These are phyloP conservation scores for Dalechampia spathulata DNA, from an alignment of 441 rosid species.

Conservation along the genomic window DNA sequence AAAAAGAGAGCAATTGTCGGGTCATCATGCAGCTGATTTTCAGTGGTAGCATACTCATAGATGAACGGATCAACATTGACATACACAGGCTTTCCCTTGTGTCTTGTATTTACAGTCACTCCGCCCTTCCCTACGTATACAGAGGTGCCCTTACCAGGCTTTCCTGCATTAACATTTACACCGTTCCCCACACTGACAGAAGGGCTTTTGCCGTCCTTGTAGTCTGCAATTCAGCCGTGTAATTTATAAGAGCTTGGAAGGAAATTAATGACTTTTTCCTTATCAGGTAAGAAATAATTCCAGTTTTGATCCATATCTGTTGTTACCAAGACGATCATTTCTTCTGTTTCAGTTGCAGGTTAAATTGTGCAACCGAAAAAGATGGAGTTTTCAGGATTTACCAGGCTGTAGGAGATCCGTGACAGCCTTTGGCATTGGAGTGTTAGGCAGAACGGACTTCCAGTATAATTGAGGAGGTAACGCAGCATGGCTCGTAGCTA, in stretches of 20 bases:
- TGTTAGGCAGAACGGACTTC: constrained; percentile 62
- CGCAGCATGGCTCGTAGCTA: constrained; percentile 46
- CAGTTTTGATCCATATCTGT: not conserved
- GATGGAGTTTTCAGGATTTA: constrained; percentile 6
- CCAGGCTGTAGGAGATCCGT: constrained; percentile 48
- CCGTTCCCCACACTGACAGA: constrained; percentile 34
- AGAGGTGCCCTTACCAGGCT: not conserved
- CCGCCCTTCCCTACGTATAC: too few species aligned
- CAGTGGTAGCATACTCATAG: too few species aligned
- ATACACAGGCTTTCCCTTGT: too few species aligned
- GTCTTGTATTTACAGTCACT: too few species aligned
- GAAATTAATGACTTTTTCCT: too few species aligned
- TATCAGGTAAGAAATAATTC: not conserved
- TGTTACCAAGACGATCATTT: not conserved
- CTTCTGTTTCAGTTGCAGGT: not conserved
- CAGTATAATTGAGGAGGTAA: constrained; percentile 60
- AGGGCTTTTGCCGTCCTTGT: constrained; percentile 44
- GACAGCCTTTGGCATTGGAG: constrained; percentile 69
- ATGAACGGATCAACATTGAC: too few species aligned
- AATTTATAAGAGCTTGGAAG: not conserved
- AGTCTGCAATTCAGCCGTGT: constrained; percentile 27
- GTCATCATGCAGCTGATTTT: too few species aligned
- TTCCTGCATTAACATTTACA: constrained; percentile 38
- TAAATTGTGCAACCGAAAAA: not conserved
- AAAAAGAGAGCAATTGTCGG: too few species aligned